Percentiles rank a stretch among this genome's conserved stretches.
Conservation (phyloP, 495 filamentous ascomycete genomes). For the Entonaema liquescens region DNA sequence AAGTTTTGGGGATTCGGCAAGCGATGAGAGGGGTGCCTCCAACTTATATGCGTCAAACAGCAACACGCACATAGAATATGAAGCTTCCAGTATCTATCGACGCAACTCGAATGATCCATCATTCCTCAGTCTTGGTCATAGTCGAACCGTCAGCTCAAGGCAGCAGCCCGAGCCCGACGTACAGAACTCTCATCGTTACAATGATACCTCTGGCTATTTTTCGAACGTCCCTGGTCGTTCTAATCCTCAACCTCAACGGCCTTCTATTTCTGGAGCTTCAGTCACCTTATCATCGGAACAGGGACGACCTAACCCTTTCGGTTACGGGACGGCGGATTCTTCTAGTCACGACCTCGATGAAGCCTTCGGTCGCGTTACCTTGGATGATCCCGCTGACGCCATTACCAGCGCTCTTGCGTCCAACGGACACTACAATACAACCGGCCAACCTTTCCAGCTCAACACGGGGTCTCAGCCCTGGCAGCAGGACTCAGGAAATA, state of each 20-base stretch:
- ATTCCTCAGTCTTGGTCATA: conserved; percentile 24
- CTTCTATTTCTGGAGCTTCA: conserved; percentile 35
- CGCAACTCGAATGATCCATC: conserved; percentile 42
- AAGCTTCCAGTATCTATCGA: conserved; percentile 19
- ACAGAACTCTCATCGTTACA: conserved; percentile 28
- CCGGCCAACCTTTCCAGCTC: conserved; percentile 44
- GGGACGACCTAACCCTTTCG: conserved; percentile 22
- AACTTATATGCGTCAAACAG: conserved; percentile 24
- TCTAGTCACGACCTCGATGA: conserved; percentile 34
- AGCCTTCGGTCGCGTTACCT: conserved; percentile 10
- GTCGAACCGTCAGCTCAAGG: conserved; percentile 29
- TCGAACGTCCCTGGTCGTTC: conserved; percentile 7
- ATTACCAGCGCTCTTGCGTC: conserved; percentile 1
- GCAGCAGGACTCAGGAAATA: conserved; percentile 45
- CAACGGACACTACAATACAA: conserved; percentile 32
- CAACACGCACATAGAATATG: conserved; percentile 22
- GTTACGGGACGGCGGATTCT: conserved; percentile 18
- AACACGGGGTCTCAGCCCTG: conserved; percentile 52
- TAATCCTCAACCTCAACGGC: conserved; percentile 28
- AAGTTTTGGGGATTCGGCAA: conserved; percentile 27
- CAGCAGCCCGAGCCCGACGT: conserved; percentile 30
- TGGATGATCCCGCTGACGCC: conserved; percentile 30
- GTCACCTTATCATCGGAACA: conserved; percentile 25
- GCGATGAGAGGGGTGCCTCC: conserved; percentile 20
- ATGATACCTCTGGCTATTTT: conserved; percentile 25